Evolutionary conservation across 31 red algal species (phyloP).

Genomic region (Asparagopsis taxiformis): DNA sequence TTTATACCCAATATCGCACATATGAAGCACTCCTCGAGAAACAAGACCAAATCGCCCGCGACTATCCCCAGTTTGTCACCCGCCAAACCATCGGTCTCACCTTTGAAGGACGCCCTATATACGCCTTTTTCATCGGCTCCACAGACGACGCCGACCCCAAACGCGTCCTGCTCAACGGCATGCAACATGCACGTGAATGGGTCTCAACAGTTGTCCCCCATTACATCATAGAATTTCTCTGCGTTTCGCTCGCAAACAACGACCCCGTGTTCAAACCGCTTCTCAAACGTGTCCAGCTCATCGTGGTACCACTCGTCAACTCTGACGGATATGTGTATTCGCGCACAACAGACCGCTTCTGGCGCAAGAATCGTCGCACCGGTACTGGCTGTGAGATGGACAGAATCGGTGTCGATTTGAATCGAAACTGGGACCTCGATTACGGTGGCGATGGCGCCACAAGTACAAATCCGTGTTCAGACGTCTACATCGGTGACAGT

Average conservation of each 20-base stretch:
- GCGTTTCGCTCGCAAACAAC: neutral
- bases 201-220: conserved; percentile 9
- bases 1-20: no score
- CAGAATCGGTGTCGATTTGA: conserved; percentile 22
- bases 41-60: no score
- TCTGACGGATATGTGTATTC: conserved; percentile 36
- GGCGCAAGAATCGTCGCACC: conserved; percentile 24
- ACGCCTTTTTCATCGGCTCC: conserved; percentile 6
- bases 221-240: conserved; percentile 31
- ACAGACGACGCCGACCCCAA: conserved; percentile 7
- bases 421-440: conserved; percentile 35
- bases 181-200: conserved; percentile 63
- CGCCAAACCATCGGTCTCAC: neutral
- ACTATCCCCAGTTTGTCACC: neutral
- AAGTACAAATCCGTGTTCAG: conserved; percentile 1
- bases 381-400: neutral
- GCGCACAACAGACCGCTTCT: neutral
- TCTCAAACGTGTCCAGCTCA: neutral
- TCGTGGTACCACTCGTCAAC: conserved; percentile 29
- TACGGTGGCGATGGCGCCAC: neutral
- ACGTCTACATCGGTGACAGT: conserved; percentile 1
- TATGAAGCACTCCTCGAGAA: no score
- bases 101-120: neutral
- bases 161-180: conserved; percentile 21
- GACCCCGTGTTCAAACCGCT: conserved; percentile 9